Evolutionary conservation across 768 basidiomycete species (phyloP).

Genomic region (Ephemerocybe angulata): DNA sequence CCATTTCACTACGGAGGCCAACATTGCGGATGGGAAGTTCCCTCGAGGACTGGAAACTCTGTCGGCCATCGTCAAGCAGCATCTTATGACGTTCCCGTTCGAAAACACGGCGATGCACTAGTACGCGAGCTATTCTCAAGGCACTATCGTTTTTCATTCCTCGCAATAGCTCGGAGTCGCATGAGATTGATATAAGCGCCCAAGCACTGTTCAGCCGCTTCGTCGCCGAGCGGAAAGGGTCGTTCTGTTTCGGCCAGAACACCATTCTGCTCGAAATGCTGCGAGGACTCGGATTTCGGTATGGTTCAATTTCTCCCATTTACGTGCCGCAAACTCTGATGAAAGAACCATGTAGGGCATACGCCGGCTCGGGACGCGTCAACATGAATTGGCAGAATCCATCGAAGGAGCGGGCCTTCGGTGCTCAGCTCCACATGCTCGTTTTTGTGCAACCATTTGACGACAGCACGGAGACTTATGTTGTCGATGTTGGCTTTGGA

Average conservation of each 20-base stretch:
- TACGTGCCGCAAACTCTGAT: too few species aligned
- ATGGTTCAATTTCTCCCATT: too few species aligned
- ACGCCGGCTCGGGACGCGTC: constrained; percentile 24
- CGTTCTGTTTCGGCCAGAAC: constrained; percentile 29
- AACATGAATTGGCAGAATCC: constrained; percentile 14
- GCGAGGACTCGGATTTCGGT: constrained; percentile 27
- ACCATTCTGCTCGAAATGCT: constrained; percentile 24
- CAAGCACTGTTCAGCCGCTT: constrained; percentile 21
- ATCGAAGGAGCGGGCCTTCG: constrained; percentile 11
- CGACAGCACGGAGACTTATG: constrained; percentile 24
- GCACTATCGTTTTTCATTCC: neutral
- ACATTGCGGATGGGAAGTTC: neutral
- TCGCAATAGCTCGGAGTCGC: constrained; percentile 16
- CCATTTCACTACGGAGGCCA: neutral
- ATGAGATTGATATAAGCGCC: constrained; percentile 22
- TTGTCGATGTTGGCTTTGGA: constrained; percentile 32
- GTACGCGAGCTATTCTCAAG: constrained; percentile 23
- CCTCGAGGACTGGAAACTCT: constrained; percentile 26
- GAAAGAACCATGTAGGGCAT: too few species aligned
- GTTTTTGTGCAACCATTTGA: constrained; percentile 29
- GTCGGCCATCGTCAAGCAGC: constrained; percentile 20
- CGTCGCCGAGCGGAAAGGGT: constrained; percentile 19
- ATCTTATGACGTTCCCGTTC: constrained; percentile 32
- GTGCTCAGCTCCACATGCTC: constrained; percentile 22
- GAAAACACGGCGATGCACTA: constrained; percentile 39